Conservation (phyloP, 2,329 filamentous ascomycete species). For the Mariannaea sp. region DNA sequence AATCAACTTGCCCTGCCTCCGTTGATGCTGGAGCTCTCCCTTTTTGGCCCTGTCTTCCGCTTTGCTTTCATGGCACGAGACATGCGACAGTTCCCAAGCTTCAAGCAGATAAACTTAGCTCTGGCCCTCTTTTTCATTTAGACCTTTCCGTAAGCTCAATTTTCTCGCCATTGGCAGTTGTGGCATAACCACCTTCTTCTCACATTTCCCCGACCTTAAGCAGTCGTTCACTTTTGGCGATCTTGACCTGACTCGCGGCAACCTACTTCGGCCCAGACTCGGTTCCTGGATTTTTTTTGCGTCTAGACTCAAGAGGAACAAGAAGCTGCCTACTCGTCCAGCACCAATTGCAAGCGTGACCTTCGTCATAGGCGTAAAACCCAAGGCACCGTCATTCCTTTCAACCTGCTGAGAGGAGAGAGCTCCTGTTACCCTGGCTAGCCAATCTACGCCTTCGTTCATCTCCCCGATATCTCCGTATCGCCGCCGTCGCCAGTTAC, state of each 20-base stretch:
- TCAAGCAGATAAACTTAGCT: constrained; percentile 42
- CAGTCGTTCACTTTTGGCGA: constrained; percentile 1
- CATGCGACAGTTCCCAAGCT: constrained; percentile 46
- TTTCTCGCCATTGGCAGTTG: constrained; percentile 19
- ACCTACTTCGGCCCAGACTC: constrained; percentile 1
- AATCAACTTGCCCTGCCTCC: constrained; percentile 47
- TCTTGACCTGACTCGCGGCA: constrained; percentile 15
- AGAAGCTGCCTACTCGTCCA: constrained; percentile 3
- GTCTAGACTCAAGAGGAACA: constrained; percentile 6
- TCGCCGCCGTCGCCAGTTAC: constrained; percentile 20
- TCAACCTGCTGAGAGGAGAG: not conserved
- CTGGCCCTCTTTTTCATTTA: constrained; percentile 20
- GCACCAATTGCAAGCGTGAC: not conserved
- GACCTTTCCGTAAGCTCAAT: not conserved
- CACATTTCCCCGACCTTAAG: constrained; percentile 6
- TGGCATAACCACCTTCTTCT: constrained; percentile 5
- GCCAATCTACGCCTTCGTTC: constrained; percentile 4
- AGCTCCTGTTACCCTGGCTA: not conserved
- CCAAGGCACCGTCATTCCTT: no score
- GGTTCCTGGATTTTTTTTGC: constrained; percentile 8
- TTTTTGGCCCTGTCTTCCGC: constrained; percentile 35
- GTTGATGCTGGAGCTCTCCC: constrained; percentile 26
- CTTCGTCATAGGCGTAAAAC: not conserved
- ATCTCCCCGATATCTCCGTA: constrained; percentile 25
- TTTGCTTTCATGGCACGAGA: constrained; percentile 48